A percentile compares a stretch with the other conserved stretches of the same genome.
phyloP scores from a whole-genome alignment of 1,284 basidiomycete species.

The Porodaedalea pini region DNA sequence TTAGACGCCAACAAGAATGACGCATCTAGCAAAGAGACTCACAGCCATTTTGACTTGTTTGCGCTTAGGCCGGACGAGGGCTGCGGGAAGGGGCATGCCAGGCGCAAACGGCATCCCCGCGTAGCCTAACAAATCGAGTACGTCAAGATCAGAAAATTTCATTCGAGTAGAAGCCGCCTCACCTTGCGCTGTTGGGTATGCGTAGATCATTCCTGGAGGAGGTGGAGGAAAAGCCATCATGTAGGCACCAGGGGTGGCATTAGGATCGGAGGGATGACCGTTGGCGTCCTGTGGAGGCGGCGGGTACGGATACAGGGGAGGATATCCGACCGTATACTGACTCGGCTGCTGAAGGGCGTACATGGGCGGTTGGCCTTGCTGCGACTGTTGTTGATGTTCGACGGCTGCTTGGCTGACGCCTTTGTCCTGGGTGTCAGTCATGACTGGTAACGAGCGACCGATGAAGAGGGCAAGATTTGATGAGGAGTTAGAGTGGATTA shows the following conservation, averaged over 20 bases:
- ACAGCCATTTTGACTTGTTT: constrained; percentile 89
- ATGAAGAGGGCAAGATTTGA: background rate
- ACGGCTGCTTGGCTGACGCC: background rate
- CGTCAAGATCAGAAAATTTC: constrained; percentile 5
- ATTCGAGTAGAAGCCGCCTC: background rate
- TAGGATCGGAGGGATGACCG: constrained; percentile 35
- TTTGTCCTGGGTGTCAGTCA: constrained; percentile 14
- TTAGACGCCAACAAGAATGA: constrained; percentile 10
- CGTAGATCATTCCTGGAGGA: constrained; percentile 61
- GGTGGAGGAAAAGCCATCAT: constrained; percentile 49
- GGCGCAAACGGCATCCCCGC: constrained; percentile 38
- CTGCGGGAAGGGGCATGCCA: constrained; percentile 35
- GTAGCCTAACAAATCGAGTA: constrained; percentile 11
- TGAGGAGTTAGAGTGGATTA: background rate
- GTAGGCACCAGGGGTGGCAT: constrained; percentile 42
- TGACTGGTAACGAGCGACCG: background rate
- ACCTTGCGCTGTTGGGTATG: constrained; percentile 42
- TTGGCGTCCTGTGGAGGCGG: constrained; percentile 38
- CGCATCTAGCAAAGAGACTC: constrained; percentile 32
- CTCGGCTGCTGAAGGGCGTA: constrained; percentile 44
- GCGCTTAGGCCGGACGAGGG: constrained; percentile 53
- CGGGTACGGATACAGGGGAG: constrained; percentile 46
- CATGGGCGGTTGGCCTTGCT: constrained; percentile 29
- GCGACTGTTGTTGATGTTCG: constrained; percentile 26
- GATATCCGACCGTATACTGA: constrained; percentile 46